Percentiles rank a stretch among this genome's conserved stretches.
Evolutionary conservation across 805 yeast species (phyloP).

Genomic region (Saccharomycopsis sp.): DNA sequence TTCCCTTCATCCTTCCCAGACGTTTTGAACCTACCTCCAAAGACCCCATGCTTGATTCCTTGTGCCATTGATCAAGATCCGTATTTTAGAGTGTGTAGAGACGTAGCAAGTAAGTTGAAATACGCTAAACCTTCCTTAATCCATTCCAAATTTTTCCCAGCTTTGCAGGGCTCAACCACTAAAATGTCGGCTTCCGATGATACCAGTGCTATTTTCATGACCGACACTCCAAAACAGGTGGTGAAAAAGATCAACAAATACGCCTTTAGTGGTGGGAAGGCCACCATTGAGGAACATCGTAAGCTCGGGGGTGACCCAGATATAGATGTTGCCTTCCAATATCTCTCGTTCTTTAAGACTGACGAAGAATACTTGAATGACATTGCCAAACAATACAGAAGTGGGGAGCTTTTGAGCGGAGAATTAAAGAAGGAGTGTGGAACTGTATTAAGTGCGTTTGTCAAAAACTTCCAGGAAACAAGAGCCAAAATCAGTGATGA

Average conservation of each 20-base stretch:
- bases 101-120: slow-evolving; percentile 90
- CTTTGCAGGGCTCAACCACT: slow-evolving; percentile 91
- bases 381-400: slow-evolving; percentile 57
- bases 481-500: slow-evolving; percentile 62
- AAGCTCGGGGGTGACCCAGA: slow-evolving; percentile 89
- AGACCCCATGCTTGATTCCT: slow-evolving; percentile 94
- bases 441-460: slow-evolving; percentile 71
- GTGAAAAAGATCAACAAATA: slow-evolving; percentile 92
- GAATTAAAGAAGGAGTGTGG: slow-evolving; percentile 89
- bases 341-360: slow-evolving; percentile 79
- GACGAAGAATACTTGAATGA: slow-evolving; percentile 74
- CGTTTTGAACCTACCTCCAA: slow-evolving; percentile 75
- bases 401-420: slow-evolving; percentile 83
- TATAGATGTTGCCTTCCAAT: slow-evolving; percentile 92
- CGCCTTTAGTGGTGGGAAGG: slow-evolving; percentile 94
- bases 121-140: slow-evolving; percentile 86
- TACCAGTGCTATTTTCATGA: slow-evolving; percentile 88
- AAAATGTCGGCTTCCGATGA: slow-evolving; percentile 96
- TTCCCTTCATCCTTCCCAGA: slow-evolving; percentile 96
- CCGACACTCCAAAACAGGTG: slow-evolving; percentile 87
- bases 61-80: slow-evolving; percentile 99
- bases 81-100: slow-evolving; percentile 94
- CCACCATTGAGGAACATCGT: slow-evolving; percentile 85
- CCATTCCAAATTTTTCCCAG: slow-evolving; percentile 96
- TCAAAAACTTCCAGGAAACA: slow-evolving; percentile 73